Conservation (phyloP, 164 flowering plant genomes). For the Stephania japonica region DNA sequence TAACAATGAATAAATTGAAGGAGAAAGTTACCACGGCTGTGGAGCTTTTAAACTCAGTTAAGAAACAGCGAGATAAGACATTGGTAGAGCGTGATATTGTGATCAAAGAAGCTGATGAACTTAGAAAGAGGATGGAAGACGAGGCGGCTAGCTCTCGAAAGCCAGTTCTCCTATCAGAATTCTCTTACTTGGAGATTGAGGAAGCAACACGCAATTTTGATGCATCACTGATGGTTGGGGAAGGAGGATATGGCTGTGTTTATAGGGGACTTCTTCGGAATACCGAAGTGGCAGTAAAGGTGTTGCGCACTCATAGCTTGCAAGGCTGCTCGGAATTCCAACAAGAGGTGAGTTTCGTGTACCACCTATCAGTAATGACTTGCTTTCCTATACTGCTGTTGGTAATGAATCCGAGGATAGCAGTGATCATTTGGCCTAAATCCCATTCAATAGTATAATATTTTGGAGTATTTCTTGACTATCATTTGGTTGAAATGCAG, state of each 20-base stretch:
- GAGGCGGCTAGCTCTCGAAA: conserved; percentile 22
- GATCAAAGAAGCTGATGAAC: conserved; percentile 52
- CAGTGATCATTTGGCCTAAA: not conserved
- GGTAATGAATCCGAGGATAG: not conserved
- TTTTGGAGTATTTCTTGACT: not conserved
- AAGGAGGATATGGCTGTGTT: conserved; percentile 81
- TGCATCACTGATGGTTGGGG: conserved; percentile 58
- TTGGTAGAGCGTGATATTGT: conserved; percentile 57
- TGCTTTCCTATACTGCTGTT: conserved; percentile 3
- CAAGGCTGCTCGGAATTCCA: conserved; percentile 75
- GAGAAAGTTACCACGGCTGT: conserved; percentile 61
- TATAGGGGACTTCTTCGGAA: conserved; percentile 58
- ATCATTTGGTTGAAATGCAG: conserved; percentile 32
- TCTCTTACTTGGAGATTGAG: conserved; percentile 56
- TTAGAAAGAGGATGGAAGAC: conserved; percentile 33
- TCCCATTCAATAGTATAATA: not conserved
- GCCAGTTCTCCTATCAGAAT: conserved; percentile 42
- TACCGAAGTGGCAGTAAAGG: conserved; percentile 69
- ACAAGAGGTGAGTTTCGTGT: conserved; percentile 55
- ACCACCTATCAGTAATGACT: not conserved
- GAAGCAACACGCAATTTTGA: conserved; percentile 60
- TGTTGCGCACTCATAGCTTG: conserved; percentile 44
- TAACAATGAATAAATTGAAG: conserved; percentile 39
- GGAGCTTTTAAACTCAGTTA: conserved; percentile 37
- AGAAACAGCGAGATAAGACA: conserved; percentile 52